phyloP scores from a whole-genome alignment of 192 early-diverging fungal genomes.

The Chytriomyces hyalinus region DNA sequence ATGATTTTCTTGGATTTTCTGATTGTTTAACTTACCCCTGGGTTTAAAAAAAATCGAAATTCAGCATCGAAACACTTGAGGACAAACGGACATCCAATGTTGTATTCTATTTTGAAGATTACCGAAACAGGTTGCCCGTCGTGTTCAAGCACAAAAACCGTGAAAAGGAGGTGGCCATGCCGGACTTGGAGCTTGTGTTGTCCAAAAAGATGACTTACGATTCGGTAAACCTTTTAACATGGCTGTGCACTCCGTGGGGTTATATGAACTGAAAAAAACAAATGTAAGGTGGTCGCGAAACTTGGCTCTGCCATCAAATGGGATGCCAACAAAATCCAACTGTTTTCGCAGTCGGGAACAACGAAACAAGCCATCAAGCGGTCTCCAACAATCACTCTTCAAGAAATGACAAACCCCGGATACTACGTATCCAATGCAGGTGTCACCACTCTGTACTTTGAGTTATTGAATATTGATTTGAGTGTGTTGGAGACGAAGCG shows the following conservation, averaged over 20 bases:
- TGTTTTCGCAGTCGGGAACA: constrained; percentile 51
- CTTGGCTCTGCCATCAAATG: constrained; percentile 65
- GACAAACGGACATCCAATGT: constrained; percentile 53
- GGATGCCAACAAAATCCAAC: constrained; percentile 77
- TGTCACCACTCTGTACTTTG: constrained; percentile 71
- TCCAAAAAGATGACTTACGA: constrained; percentile 74
- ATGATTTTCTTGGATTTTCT: constrained; percentile 33
- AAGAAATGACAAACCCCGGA: constrained; percentile 55
- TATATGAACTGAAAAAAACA: constrained; percentile 4
- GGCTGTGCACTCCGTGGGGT: no score
- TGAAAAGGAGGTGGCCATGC: constrained; percentile 46
- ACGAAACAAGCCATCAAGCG: constrained; percentile 49
- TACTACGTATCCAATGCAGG: constrained; percentile 24
- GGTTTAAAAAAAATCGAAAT: not conserved
- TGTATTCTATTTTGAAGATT: constrained; percentile 76
- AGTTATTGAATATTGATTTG: constrained; percentile 79
- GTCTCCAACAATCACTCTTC: constrained; percentile 54
- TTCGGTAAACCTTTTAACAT: constrained; percentile 21
- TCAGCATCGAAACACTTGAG: constrained; percentile 26
- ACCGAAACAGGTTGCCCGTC: constrained; percentile 70
- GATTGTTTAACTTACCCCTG: not conserved
- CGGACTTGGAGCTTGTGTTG: constrained; percentile 56
- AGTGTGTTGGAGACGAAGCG: constrained; percentile 83
- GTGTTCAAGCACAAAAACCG: constrained; percentile 67
- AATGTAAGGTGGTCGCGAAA: constrained; percentile 58